Conservation (phyloP, 1,139 yeast species). For the Lodderomyces beijingensis region DNA sequence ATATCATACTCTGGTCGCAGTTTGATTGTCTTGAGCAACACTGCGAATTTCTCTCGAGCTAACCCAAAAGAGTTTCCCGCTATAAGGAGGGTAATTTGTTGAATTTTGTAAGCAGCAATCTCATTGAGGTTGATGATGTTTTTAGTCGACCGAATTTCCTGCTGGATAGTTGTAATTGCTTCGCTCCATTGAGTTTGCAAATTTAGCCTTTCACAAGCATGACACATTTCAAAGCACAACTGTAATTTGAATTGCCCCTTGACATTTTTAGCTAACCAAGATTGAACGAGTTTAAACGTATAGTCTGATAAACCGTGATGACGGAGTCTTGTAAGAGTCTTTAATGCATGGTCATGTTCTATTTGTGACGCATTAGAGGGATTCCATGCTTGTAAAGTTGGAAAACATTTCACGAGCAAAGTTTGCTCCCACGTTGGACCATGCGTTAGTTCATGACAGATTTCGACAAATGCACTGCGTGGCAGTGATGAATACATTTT, state of each 20-base stretch:
- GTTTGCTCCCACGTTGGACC: neutral
- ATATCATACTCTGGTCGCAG: slow-evolving; percentile 27
- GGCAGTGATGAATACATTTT: too few relatives aligned
- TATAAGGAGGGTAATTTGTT: slow-evolving; percentile 27
- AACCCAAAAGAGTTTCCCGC: slow-evolving; percentile 12
- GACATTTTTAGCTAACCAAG: slow-evolving; percentile 10
- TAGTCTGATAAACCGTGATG: neutral
- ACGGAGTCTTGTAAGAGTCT: too few relatives aligned
- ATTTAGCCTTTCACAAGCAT: slow-evolving; percentile 13
- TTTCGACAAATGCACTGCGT: neutral
- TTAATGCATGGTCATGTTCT: neutral
- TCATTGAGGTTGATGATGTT: too few relatives aligned
- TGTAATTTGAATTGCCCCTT: slow-evolving; percentile 9
- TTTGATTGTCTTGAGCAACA: slow-evolving; percentile 9
- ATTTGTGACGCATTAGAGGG: neutral
- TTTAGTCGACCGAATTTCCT: too few relatives aligned
- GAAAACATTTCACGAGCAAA: neutral
- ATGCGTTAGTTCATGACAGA: neutral
- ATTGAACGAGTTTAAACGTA: slow-evolving; percentile 15
- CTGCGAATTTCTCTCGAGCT: slow-evolving; percentile 20
- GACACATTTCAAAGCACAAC: slow-evolving; percentile 15
- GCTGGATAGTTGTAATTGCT: slow-evolving; percentile 8
- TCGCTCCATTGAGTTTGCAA: slow-evolving; percentile 14
- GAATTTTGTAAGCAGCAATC: slow-evolving; percentile 33
- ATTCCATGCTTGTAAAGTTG: neutral